A percentile compares a stretch with the other conserved stretches of the same genome.
These are phyloP conservation scores for Piper betle DNA, from an alignment of 164 flowering plant genomes.

Conservation along the genomic window DNA sequence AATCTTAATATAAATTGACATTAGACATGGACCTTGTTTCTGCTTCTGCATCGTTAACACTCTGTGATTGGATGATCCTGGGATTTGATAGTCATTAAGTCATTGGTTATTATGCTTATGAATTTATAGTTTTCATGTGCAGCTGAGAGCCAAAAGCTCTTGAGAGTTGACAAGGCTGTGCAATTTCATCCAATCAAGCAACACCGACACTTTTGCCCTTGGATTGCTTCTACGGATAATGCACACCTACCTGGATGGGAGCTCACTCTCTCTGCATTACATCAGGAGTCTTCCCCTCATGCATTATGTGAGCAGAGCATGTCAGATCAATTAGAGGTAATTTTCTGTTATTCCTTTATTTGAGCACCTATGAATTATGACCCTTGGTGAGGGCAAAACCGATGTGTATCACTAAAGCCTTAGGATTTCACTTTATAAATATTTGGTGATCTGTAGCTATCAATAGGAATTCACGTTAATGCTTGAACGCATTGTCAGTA, in stretches of 20 bases:
- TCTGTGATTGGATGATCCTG: background rate
- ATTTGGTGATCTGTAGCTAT: too few relatives aligned
- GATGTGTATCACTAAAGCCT: background rate
- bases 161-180: conserved; percentile 6
- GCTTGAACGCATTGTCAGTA: background rate
- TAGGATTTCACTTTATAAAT: background rate
- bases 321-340: conserved; percentile 19
- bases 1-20: too few relatives aligned
- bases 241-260: conserved; percentile 62
- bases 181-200: conserved; percentile 82
- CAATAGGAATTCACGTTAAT: background rate
- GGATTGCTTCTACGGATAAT: conserved; percentile 51
- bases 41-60: background rate
- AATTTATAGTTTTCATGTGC: background rate
- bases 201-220: conserved; percentile 90
- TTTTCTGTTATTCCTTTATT: too few relatives aligned
- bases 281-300: conserved; percentile 23
- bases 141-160: background rate
- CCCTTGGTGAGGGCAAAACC: background rate
- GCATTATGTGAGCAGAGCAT: conserved; percentile 17
- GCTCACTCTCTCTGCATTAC: conserved; percentile 54
- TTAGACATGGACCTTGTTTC: background rate
- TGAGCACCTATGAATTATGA: too few relatives aligned
- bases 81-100: background rate
- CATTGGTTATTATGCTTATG: background rate